A percentile compares a stretch with the other conserved stretches of the same genome.
phyloP scores from a whole-genome alignment of 768 basidiomycete genomes.

The Omphalotus guepiniiformis region DNA sequence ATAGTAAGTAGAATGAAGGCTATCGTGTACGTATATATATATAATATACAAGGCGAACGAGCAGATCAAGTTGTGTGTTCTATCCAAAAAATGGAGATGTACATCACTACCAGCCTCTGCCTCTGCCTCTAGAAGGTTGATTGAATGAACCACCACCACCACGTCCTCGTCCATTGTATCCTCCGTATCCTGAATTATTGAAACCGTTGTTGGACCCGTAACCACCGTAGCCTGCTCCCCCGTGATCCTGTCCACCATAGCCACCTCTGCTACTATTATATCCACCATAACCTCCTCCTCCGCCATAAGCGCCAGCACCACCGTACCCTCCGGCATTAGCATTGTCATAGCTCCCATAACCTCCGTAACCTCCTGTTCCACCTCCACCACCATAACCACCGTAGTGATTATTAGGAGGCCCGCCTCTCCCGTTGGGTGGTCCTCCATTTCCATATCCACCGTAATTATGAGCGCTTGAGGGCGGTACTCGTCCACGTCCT shows the following conservation, averaged over 20 bases:
- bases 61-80: not conserved
- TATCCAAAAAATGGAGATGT: conserved; percentile 15
- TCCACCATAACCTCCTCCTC: conserved; percentile 36
- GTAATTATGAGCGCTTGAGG: conserved; percentile 19
- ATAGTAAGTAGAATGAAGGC: not conserved
- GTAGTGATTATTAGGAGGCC: conserved; percentile 21
- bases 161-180: conserved; percentile 22
- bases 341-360: conserved; percentile 17
- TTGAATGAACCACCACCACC: conserved; percentile 20
- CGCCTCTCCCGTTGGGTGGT: conserved; percentile 5
- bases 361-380: conserved; percentile 15
- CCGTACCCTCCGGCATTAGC: conserved; percentile 28
- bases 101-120: conserved; percentile 42
- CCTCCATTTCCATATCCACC: conserved; percentile 24
- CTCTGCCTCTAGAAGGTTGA: conserved; percentile 39
- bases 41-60: not conserved
- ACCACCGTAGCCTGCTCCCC: conserved; percentile 33
- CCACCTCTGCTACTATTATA: conserved; percentile 29
- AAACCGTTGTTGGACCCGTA: conserved; percentile 28
- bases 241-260: conserved; percentile 27
- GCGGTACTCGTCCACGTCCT: conserved; percentile 13
- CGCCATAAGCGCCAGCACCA: conserved; percentile 18
- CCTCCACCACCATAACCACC: conserved; percentile 29
- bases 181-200: conserved; percentile 8
- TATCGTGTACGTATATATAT: not conserved